Percentiles rank a stretch among this genome's conserved stretches.
Conservation (phyloP, 805 yeast genomes). For the Yamadazyma nakazawae region DNA sequence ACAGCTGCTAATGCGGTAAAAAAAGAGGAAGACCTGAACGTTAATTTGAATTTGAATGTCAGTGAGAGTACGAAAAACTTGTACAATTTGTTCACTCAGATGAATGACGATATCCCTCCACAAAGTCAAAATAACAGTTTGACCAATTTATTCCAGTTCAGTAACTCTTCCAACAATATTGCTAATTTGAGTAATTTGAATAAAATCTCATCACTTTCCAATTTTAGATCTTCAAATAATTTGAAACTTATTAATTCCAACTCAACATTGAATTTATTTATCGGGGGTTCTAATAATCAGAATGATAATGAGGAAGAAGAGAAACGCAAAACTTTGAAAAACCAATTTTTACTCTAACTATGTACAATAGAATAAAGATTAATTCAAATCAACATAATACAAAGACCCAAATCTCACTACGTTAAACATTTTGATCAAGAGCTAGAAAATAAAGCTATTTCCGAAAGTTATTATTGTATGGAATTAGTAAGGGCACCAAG, state of each 20-base stretch:
- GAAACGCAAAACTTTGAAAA: constrained; percentile 9
- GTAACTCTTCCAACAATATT: constrained; percentile 10
- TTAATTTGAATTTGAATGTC: constrained; percentile 11
- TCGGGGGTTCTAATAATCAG: constrained; percentile 1
- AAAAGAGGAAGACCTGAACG: constrained; percentile 12
- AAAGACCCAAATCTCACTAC: too few species aligned
- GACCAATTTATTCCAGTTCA: constrained; percentile 25
- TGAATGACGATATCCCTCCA: constrained; percentile 20
- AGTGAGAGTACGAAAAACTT: constrained; percentile 31
- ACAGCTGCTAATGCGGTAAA: constrained; percentile 9
- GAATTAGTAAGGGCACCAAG: too few species aligned
- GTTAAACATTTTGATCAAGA: too few species aligned
- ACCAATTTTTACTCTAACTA: constrained; percentile 11
- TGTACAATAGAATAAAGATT: not conserved
- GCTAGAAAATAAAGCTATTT: too few species aligned
- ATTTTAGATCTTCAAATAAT: constrained; percentile 12
- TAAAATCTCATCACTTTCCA: constrained; percentile 11
- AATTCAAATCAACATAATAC: too few species aligned
- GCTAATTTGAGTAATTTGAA: constrained; percentile 9
- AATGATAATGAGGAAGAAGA: constrained; percentile 10
- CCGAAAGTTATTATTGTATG: too few species aligned
- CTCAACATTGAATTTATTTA: constrained; percentile 14
- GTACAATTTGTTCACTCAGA: constrained; percentile 27
- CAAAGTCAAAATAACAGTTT: constrained; percentile 17
- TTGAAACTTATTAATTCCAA: constrained; percentile 10